A percentile compares a stretch with the other conserved stretches of the same genome.
Conservation (phyloP, 2,329 filamentous ascomycete species). For the Grosmannia penicillata region DNA sequence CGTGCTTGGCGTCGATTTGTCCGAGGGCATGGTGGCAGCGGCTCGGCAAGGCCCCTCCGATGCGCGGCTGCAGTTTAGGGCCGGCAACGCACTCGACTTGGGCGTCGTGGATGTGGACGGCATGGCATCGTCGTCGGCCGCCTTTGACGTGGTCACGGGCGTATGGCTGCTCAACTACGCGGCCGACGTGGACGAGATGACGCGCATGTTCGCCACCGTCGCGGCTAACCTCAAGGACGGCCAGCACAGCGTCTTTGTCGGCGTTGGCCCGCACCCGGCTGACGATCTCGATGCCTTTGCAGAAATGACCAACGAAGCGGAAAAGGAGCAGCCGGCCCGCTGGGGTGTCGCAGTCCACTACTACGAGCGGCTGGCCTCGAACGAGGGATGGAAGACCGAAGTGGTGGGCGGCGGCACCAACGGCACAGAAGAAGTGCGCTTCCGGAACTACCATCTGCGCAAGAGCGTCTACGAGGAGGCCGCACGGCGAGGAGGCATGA, state of each 20-base stretch:
- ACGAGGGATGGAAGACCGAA: slow-evolving; percentile 8
- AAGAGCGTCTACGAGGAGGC: slow-evolving; percentile 15
- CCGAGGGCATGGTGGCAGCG: slow-evolving; percentile 17
- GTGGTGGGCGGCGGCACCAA: not conserved
- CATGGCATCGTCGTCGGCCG: slow-evolving; percentile 11
- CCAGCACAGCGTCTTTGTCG: slow-evolving; percentile 16
- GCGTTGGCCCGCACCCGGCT: slow-evolving; percentile 11
- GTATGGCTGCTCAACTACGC: slow-evolving; percentile 24
- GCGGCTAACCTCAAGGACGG: slow-evolving; percentile 19
- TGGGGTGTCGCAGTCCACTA: slow-evolving; percentile 5
- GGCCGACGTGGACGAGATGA: slow-evolving; percentile 13
- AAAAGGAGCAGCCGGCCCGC: not conserved
- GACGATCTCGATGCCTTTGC: slow-evolving; percentile 7
- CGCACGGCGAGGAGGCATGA: slow-evolving; percentile 15
- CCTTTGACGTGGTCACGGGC: slow-evolving; percentile 21
- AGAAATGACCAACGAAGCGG: not conserved
- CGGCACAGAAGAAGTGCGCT: slow-evolving; percentile 10
- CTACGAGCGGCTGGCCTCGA: slow-evolving; percentile 3
- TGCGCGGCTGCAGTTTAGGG: slow-evolving; percentile 4
- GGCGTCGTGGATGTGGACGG: not conserved
- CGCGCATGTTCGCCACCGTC: slow-evolving; percentile 20
- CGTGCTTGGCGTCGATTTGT: slow-evolving; percentile 21
- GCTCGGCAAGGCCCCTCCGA: slow-evolving; percentile 10
- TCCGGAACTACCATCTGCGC: slow-evolving; percentile 15
- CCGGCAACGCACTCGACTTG: slow-evolving; percentile 16